A percentile compares a stretch with the other conserved stretches of the same genome.
Conservation (phyloP, 192 early-diverging fungal species). For the Spizellomyces sp. region DNA sequence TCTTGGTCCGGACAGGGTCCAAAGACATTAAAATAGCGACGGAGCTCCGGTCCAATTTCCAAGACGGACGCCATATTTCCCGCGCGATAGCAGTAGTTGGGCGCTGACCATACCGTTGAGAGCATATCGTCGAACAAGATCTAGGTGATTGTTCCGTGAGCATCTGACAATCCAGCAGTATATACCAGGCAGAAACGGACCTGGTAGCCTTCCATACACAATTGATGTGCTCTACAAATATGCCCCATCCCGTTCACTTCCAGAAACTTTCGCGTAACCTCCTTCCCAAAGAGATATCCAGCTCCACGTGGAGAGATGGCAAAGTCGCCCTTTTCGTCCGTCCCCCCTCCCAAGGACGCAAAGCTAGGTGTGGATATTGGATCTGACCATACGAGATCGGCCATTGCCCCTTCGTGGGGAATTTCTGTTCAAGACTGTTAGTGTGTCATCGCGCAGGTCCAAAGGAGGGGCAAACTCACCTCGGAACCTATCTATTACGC, state of each 20-base stretch:
- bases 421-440: constrained; percentile 60
- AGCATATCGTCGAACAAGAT: constrained; percentile 84
- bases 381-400: constrained; percentile 92
- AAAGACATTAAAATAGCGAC: constrained; percentile 88
- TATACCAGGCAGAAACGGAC: constrained; percentile 25
- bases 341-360: constrained; percentile 16
- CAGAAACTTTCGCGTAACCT: constrained; percentile 78
- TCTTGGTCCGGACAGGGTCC: constrained; percentile 82
- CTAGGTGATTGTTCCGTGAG: constrained; percentile 32
- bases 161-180: neutral
- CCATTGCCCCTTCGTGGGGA: constrained; percentile 94
- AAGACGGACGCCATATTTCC: constrained; percentile 85
- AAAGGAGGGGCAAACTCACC: constrained; percentile 43
- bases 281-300: constrained; percentile 82
- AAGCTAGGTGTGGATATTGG: constrained; percentile 48
- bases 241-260: constrained; percentile 77
- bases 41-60: constrained; percentile 72
- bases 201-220: constrained; percentile 87
- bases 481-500: constrained; percentile 80
- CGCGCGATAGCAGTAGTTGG: constrained; percentile 81
- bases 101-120: constrained; percentile 87
- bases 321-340: constrained; percentile 73
- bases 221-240: constrained; percentile 83
- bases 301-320: constrained; percentile 84
- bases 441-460: neutral